A percentile compares a stretch with the other conserved stretches of the same genome.
phyloP scores from a whole-genome alignment of 2,329 filamentous ascomycete species.

The Aspergillus candidus region DNA sequence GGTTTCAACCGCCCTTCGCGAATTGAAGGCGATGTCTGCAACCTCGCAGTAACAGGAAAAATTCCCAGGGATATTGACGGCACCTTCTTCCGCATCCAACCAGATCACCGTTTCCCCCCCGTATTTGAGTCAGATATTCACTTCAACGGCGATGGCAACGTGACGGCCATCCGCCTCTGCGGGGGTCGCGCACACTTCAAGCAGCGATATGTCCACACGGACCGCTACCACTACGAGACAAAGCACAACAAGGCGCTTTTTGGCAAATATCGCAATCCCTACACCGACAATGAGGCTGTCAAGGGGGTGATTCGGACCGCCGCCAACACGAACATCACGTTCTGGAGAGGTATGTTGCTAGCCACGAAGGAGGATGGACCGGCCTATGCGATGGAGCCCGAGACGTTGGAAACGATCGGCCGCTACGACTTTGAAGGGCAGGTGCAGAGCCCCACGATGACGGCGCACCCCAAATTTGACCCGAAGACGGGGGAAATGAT shows the following conservation, averaged over 20 bases:
- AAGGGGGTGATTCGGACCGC: constrained; percentile 52
- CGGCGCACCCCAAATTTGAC: constrained; percentile 50
- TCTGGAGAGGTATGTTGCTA: constrained; percentile 1
- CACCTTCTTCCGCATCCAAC: constrained; percentile 41
- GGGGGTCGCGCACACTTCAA: constrained; percentile 40
- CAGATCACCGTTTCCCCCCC: constrained; percentile 48
- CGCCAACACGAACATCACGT: not conserved
- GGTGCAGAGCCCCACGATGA: constrained; percentile 44
- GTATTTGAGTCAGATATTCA: constrained; percentile 51
- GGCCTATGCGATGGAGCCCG: not conserved
- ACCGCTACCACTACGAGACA: constrained; percentile 36
- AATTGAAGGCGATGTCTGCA: constrained; percentile 27
- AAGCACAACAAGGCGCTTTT: constrained; percentile 41
- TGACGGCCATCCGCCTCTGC: constrained; percentile 39
- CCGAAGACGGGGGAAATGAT: constrained; percentile 49
- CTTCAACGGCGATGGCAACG: constrained; percentile 42
- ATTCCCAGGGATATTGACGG: constrained; percentile 41
- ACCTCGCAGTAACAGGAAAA: constrained; percentile 31
- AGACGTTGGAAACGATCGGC: constrained; percentile 10
- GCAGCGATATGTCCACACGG: constrained; percentile 39
- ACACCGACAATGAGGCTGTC: constrained; percentile 45
- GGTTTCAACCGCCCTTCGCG: constrained; percentile 38
- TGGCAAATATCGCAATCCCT: constrained; percentile 53
- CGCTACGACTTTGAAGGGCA: constrained; percentile 49
- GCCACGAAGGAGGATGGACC: not conserved